These are phyloP conservation scores for Melaleuca alternifolia DNA, from an alignment of 345 rosid genomes.

Conservation along the genomic window DNA sequence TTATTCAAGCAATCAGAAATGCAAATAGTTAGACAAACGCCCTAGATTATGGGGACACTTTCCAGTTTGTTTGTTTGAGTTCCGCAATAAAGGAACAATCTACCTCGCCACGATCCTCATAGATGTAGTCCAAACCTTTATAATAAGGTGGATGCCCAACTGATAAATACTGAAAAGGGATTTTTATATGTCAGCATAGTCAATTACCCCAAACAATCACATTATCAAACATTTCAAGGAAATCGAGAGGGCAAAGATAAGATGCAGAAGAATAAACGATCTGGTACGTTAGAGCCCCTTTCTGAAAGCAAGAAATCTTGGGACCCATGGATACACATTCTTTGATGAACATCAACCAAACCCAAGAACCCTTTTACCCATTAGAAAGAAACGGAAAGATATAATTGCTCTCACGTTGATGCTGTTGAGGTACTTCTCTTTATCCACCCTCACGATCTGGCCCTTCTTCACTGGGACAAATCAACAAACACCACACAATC, in stretches of 20 bases:
- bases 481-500: background rate
- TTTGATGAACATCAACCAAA: background rate
- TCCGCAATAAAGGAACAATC: background rate
- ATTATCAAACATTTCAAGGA: background rate
- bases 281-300: background rate
- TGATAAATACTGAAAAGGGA: slow-evolving; percentile 57
- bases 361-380: background rate
- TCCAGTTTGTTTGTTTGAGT: background rate
- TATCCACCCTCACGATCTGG: slow-evolving; percentile 95
- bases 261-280: background rate
- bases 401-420: slow-evolving; percentile 40
- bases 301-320: background rate
- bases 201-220: background rate
- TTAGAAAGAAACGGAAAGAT: background rate
- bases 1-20: background rate
- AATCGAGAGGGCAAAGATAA: background rate
- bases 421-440: slow-evolving; percentile 86
- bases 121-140: slow-evolving; percentile 90
- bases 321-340: background rate
- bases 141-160: slow-evolving; percentile 94
- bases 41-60: background rate
- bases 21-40: background rate
- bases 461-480: slow-evolving; percentile 84
- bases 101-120: slow-evolving; percentile 97
- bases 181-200: background rate